Evolutionary conservation across 768 basidiomycete genomes (phyloP), one percentile per base, ranked within the genome.

Genomic region (Gymnopilus junonius): DNA sequence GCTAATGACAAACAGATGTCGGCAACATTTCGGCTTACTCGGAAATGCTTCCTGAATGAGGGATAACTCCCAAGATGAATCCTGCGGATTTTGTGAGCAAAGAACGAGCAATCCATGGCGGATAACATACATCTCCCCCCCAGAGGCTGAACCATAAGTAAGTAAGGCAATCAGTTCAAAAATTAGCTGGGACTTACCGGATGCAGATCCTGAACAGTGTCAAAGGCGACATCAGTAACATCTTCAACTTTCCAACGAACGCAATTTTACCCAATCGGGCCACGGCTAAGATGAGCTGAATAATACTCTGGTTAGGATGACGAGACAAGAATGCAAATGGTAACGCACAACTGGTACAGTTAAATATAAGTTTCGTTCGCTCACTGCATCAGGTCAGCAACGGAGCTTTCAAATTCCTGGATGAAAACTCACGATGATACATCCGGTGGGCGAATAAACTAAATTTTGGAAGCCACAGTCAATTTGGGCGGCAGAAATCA

Each of bases 401-500:
- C 3, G n/a, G 17, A 42, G 39, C 3, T 46, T 20, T 8, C 25
- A 12, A n/a, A 17, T 12, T 23, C 29, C 27, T 10, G 3, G 14
- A 10, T 2, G 12, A 14, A 17, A 27, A 72, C 79, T 29, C 59
- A 80, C 80, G 64, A 59, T 69, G 69, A 60, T 73, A 77, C 25
- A 81, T 77, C 29, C 80, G 69, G 53, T 76, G 74, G 8, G 76
- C 76, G 58, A 78, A 76, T 67, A 78, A 76, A 55, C 75, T 79
- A 61, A 8, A 29, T 23, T 15, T n/a, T 29, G 17, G 21, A 25
- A 55, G 40, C 25, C 35, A 25, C 15, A 15, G 17, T 54, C 51
- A 65, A 57, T 45, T 17, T 42, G 20, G 0, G 40, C n/a, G 15
- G 58, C 12, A 45, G 10, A n/a, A 20, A 45, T 56, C 48, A 21